Evolutionary conservation across 768 basidiomycete genomes (phyloP).

Genomic region (Strobilomyces confusus): DNA sequence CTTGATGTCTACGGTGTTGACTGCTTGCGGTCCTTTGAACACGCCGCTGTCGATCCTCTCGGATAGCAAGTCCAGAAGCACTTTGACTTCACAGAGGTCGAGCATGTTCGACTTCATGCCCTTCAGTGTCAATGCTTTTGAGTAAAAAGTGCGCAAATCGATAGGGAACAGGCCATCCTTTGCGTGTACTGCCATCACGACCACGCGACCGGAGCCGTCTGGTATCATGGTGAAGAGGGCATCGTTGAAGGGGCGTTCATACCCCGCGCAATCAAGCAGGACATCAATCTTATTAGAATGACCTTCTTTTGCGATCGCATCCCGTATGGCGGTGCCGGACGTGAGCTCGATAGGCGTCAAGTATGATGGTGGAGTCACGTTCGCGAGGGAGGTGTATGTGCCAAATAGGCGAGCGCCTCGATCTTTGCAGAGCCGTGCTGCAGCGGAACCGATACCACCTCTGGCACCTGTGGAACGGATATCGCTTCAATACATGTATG

Average conservation of each 20-base stretch:
- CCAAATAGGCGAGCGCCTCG: constrained; percentile 32
- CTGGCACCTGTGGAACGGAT: constrained; percentile 25
- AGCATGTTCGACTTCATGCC: constrained; percentile 31
- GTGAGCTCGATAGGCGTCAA: constrained; percentile 31
- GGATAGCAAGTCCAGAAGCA: constrained; percentile 27
- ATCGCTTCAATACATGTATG: too few relatives aligned
- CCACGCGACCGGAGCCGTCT: constrained; percentile 29
- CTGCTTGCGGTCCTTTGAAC: constrained; percentile 25
- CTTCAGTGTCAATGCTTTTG: constrained; percentile 29
- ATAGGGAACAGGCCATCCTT: constrained; percentile 30
- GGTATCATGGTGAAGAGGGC: constrained; percentile 33
- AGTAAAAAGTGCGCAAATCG: constrained; percentile 31
- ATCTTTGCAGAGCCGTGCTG: constrained; percentile 31
- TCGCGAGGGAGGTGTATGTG: constrained; percentile 31
- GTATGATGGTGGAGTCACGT: constrained; percentile 22
- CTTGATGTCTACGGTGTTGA: constrained; percentile 20
- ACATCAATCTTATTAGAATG: constrained; percentile 32
- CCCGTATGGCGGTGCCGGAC: constrained; percentile 29
- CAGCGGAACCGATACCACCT: constrained; percentile 34
- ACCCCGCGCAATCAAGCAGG: constrained; percentile 33
- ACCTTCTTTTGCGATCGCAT: constrained; percentile 23
- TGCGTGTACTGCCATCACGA: constrained; percentile 34
- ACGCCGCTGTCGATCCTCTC: constrained; percentile 28
- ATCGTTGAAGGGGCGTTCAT: constrained; percentile 32
- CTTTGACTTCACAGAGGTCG: constrained; percentile 21